These are phyloP conservation scores for Metarhizium album DNA, from an alignment of 2,329 filamentous ascomycete genomes.

Conservation along the genomic window DNA sequence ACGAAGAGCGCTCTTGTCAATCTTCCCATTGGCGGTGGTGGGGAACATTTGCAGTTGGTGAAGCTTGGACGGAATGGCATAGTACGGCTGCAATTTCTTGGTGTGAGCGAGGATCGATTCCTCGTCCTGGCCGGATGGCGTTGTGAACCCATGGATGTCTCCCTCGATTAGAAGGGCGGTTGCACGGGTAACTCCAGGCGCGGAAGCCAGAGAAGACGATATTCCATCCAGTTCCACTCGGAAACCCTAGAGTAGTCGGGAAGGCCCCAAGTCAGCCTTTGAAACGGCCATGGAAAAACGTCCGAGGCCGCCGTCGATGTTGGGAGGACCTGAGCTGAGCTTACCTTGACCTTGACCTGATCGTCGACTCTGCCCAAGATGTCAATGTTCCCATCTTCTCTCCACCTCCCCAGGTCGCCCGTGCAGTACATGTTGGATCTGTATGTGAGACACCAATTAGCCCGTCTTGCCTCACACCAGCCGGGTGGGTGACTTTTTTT, in stretches of 20 bases:
- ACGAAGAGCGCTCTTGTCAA: slow-evolving; percentile 38
- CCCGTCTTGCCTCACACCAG: slow-evolving; percentile 4
- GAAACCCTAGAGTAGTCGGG: slow-evolving; percentile 32
- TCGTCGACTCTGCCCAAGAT: slow-evolving; percentile 49
- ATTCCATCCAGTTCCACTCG: slow-evolving; percentile 51
- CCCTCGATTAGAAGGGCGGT: slow-evolving; percentile 36
- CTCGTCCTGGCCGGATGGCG: slow-evolving; percentile 23
- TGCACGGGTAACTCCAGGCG: slow-evolving; percentile 34
- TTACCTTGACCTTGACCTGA: slow-evolving; percentile 49
- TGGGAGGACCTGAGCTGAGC: background rate
- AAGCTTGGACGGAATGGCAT: slow-evolving; percentile 39
- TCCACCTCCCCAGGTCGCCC: slow-evolving; percentile 47
- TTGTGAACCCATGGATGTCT: slow-evolving; percentile 40
- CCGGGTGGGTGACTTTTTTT: background rate
- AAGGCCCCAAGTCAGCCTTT: background rate
- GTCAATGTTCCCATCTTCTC: slow-evolving; percentile 39
- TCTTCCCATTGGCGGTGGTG: slow-evolving; percentile 44
- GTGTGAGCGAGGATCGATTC: slow-evolving; percentile 29
- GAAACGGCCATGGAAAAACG: background rate
- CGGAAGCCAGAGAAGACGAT: slow-evolving; percentile 35
- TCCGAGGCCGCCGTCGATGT: too few species aligned
- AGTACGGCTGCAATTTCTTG: slow-evolving; percentile 38
- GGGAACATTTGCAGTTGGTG: slow-evolving; percentile 33
- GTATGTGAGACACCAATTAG: slow-evolving; percentile 6
- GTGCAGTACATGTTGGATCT: slow-evolving; percentile 48